Evolutionary conservation across 176 grass and related monocot species (phyloP).

Genomic region (Avena sativa): DNA sequence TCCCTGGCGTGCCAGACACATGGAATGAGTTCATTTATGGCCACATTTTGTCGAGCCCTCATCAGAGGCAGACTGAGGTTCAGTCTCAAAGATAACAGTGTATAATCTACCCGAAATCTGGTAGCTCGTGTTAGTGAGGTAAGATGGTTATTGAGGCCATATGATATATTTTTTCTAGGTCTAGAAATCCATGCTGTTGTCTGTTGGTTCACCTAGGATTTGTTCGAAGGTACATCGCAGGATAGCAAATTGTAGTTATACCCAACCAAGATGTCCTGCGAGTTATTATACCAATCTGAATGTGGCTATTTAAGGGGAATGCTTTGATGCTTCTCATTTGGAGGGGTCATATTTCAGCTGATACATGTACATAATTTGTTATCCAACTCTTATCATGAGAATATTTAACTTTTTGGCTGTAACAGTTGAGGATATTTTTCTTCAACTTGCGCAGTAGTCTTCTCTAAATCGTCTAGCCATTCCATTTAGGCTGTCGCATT

Average conservation of each 20-base stretch:
- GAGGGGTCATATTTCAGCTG: slow-evolving; percentile 18
- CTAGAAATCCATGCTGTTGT: slow-evolving; percentile 51
- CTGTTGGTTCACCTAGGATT: slow-evolving; percentile 51
- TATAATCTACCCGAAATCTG: slow-evolving; percentile 27
- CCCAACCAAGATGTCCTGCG: slow-evolving; percentile 25
- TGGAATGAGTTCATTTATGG: slow-evolving; percentile 84
- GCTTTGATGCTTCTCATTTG: slow-evolving; percentile 24
- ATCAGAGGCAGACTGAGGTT: slow-evolving; percentile 23
- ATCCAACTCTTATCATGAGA: slow-evolving; percentile 25
- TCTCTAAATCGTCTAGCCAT: neutral
- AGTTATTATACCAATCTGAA: slow-evolving; percentile 18
- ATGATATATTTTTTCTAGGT: slow-evolving; percentile 49
- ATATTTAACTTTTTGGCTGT: slow-evolving; percentile 14
- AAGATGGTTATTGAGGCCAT: slow-evolving; percentile 40
- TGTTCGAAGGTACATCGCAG: slow-evolving; percentile 44
- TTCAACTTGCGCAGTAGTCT: neutral
- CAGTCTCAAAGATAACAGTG: slow-evolving; percentile 53
- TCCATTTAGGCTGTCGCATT: neutral
- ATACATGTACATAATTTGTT: slow-evolving; percentile 47
- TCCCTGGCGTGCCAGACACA: slow-evolving; percentile 68
- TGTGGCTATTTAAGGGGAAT: slow-evolving; percentile 32
- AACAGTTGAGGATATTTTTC: neutral
- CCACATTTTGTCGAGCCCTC: slow-evolving; percentile 51
- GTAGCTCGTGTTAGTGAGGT: slow-evolving; percentile 32
- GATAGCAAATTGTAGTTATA: slow-evolving; percentile 41